phyloP scores from a whole-genome alignment of 805 yeast genomes.

The Lipomyces yamadae region DNA sequence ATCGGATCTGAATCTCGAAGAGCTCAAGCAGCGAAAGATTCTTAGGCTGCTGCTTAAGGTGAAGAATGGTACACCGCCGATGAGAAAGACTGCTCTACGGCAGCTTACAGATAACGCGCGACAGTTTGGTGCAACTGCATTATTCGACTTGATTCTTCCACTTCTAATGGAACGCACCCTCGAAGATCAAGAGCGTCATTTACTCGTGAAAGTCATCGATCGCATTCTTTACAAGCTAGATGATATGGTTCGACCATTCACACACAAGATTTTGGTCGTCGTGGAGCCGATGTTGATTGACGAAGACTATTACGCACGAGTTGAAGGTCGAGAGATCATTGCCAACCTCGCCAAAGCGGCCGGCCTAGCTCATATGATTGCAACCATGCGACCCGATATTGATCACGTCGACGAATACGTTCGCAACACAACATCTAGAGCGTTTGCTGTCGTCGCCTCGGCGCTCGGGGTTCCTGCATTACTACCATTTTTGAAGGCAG shows the following conservation, averaged over 20 bases:
- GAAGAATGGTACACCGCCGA: conserved; percentile 75
- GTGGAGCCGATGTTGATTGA: conserved; percentile 80
- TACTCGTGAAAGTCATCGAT: conserved; percentile 75
- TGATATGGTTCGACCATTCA: conserved; percentile 68
- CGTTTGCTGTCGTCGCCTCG: conserved; percentile 82
- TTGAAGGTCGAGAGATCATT: conserved; percentile 79
- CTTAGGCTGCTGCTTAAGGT: conserved; percentile 68
- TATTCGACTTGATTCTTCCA: conserved; percentile 77
- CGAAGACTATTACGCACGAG: conserved; percentile 72
- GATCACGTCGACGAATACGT: conserved; percentile 82
- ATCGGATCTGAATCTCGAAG: conserved; percentile 54
- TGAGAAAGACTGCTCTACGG: conserved; percentile 72
- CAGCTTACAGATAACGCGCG: conserved; percentile 66
- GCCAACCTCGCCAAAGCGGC: conserved; percentile 77
- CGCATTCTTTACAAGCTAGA: conserved; percentile 70
- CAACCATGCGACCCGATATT: conserved; percentile 78
- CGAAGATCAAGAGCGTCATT: conserved; percentile 82
- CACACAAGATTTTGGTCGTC: conserved; percentile 72
- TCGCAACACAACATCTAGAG: conserved; percentile 73
- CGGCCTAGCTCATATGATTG: conserved; percentile 80
- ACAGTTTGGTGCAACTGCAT: conserved; percentile 67
- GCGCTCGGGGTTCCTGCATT: conserved; percentile 73
- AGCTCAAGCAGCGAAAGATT: conserved; percentile 62
- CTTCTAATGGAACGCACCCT: conserved; percentile 70
- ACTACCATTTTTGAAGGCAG: conserved; percentile 82